Percentiles rank a stretch among this genome's conserved stretches.
Evolutionary conservation across 331 rosid genomes (phyloP).

Genomic region (Telfairia occidentalis): DNA sequence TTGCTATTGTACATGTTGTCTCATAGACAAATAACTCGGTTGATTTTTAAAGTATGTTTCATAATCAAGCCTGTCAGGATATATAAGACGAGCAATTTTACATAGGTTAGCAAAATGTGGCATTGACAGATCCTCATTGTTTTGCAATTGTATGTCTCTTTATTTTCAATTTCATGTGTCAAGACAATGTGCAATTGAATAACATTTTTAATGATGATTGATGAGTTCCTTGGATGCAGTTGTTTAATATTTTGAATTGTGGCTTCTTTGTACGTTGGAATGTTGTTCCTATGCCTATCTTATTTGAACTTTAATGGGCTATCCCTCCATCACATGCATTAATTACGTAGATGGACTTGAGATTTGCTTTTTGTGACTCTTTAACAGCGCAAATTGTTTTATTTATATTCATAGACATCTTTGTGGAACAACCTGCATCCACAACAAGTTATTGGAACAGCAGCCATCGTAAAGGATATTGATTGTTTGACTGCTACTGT

Average conservation of each 20-base stretch:
- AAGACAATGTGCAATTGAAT: background rate
- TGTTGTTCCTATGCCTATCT: background rate
- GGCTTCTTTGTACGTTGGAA: too few species aligned
- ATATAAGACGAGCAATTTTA: background rate
- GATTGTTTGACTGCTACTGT: constrained; percentile 88
- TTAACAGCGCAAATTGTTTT: background rate
- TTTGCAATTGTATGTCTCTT: background rate
- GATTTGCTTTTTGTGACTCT: constrained; percentile 4
- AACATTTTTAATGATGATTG: background rate
- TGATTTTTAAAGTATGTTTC: background rate
- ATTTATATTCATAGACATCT: constrained; percentile 50
- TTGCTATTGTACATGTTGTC: background rate
- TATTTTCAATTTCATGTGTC: background rate
- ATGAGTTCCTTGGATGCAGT: background rate
- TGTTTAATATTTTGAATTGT: too few species aligned
- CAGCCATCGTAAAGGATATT: constrained; percentile 65
- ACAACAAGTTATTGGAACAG: constrained; percentile 70
- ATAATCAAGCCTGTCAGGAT: background rate
- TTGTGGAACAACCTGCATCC: constrained; percentile 91
- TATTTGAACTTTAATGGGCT: background rate
- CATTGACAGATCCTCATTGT: background rate
- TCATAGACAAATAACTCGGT: background rate
- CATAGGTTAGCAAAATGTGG: background rate
- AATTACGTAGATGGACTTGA: background rate
- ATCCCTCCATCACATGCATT: background rate